Evolutionary conservation across 768 basidiomycete genomes (phyloP), one percentile per base, ranked within the genome.

Genomic region (Dendrothele bispora): DNA sequence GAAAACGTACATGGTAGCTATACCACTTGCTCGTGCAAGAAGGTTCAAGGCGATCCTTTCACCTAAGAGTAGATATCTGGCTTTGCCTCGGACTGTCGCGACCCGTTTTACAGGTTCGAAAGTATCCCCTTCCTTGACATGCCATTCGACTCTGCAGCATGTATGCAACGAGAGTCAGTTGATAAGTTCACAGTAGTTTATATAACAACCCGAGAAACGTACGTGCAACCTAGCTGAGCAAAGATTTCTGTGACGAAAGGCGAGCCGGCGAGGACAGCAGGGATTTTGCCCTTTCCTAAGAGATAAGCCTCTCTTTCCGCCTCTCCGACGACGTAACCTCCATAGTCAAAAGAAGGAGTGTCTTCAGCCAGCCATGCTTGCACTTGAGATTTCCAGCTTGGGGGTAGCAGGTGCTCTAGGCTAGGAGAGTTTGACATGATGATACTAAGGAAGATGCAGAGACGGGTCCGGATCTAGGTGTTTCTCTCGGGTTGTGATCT

Each of bases 181-280:
- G 30, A 10, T n/a, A 25, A 46, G 30, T 21, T 27, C 34, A 17
- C 22, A 18, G n/a, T n/a, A n/a, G 3, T 21, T 12, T 21, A 24
- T 34, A 46, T 30, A 37, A 42, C n/a, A 18, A 20, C 22, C 25
- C 6, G 26, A 48, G 27, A 36, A 42, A 80, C 94, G 63, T 65
- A 95, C 95, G 82, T 68, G 85, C 95, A 99, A 26, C 79, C 92
- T 18, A 97, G 78, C 57, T 92, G 90, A 36, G 69, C 68, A 65
- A 98, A 98, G 48, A 98, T 81, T 67, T 98, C 92, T 28, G 88
- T 86, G 59, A 98, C 91, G 69, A 99, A 98, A 0, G 95, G 97
- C 7, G 86, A 88, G 43, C 97, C 97, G 10, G 97, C 97, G 7
- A 99, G 79, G 22, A 98, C 86, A 20, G 82, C 82, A 15, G 77